Evolutionary conservation across 306 rosid genomes (phyloP), one percentile per base, ranked within the genome.

Genomic region (Cucurbita pepo): DNA sequence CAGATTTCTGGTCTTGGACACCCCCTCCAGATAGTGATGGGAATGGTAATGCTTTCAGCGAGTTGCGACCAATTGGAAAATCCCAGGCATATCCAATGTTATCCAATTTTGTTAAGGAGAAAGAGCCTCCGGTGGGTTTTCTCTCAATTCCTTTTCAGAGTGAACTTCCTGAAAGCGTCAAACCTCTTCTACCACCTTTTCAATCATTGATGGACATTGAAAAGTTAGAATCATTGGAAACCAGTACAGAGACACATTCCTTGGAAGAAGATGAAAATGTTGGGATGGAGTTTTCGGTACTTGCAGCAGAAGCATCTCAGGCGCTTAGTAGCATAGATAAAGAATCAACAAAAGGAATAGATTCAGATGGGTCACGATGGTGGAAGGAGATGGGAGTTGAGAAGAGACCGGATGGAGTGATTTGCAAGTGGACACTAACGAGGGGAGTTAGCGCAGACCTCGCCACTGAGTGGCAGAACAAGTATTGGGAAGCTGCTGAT

Each of bases 1-100:
- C 97, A 19, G 96, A 91, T 78, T 91, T 95, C 79, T 95, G 99
- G 97, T 86, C 95, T 37, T 95, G 99, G 99, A 76, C 85, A 51
- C 99, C 99, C n/a, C 92, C 96, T 52, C 6, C 43, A 9, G 83
- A 79, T 54, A 57, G 72, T 64, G 85, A 79, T 44, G 7, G 40
- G 62, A 81, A 73, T 75, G 56, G 76, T n/a, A 81, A 77, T 69
- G 78, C 62, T 77, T 63, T n/a, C 34, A 48, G 30, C 69, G 86
- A 84, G 30, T 74, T 86, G 82, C 79, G 70, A 81, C 44, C 77
- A 38, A 78, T 79, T 34, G 75, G 60, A 52, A 78, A 76, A 63
- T 63, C 90, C 72, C 79, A 85, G 9, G 83, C 52, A 65, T 70
- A 6, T 75, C 59, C 85, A 3, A 71, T 18, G 38, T 10, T 78